phyloP scores from a whole-genome alignment of 768 basidiomycete species.

The Phanerochaete sordida region DNA sequence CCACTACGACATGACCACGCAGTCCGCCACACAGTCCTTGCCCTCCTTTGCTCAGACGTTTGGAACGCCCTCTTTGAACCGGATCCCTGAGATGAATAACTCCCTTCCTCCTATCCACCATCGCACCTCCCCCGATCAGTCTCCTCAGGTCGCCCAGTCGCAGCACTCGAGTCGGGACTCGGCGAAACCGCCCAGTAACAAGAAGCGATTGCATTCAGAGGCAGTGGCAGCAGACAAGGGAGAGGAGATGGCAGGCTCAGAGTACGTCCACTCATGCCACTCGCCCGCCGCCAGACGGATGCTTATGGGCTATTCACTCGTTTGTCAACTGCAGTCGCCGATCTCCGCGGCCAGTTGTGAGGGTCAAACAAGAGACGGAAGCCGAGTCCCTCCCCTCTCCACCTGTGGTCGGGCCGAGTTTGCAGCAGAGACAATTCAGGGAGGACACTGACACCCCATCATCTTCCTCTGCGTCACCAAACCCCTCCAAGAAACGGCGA shows the following conservation, averaged over 20 bases:
- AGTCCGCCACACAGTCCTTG: conserved; percentile 52
- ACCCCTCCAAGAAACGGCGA: conserved; percentile 58
- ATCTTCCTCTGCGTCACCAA: conserved; percentile 40
- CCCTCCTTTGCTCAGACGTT: conserved; percentile 82
- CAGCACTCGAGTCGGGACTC: conserved; percentile 15
- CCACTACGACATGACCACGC: conserved; percentile 41
- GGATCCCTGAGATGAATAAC: conserved; percentile 47
- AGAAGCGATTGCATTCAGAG: conserved; percentile 26
- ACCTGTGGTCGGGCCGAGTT: not conserved
- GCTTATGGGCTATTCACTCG: conserved; percentile 7
- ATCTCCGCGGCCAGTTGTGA: conserved; percentile 40
- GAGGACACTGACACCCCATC: conserved; percentile 52
- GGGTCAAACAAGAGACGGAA: conserved; percentile 40
- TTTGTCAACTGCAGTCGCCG: conserved; percentile 32
- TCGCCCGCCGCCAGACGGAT: conserved; percentile 4
- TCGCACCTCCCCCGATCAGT: conserved; percentile 27
- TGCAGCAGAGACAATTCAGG: conserved; percentile 6
- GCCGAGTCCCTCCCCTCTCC: conserved; percentile 3
- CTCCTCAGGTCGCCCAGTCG: conserved; percentile 18
- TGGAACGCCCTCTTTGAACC: conserved; percentile 50
- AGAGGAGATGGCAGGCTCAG: conserved; percentile 32
- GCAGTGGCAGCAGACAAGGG: conserved; percentile 26
- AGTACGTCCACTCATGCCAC: conserved; percentile 36
- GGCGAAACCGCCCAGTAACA: conserved; percentile 16
- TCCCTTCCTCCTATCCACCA: conserved; percentile 64